phyloP scores from a whole-genome alignment of 306 rosid species.

The Hippophae rhamnoides region DNA sequence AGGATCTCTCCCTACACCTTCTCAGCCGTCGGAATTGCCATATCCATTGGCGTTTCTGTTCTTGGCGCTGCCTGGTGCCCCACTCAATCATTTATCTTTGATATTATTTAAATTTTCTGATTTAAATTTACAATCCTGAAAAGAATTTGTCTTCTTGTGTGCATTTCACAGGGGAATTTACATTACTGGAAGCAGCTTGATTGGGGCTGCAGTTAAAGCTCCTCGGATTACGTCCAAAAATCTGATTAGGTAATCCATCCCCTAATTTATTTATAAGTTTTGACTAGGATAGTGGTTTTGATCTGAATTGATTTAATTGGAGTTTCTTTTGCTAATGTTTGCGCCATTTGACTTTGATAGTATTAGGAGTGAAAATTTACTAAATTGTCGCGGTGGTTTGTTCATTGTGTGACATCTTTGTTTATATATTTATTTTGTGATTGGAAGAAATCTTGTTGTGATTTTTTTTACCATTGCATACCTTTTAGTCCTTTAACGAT shows the following conservation, averaged over 20 bases:
- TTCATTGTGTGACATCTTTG: too few relatives aligned
- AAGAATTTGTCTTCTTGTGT: background rate
- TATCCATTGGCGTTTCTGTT: constrained; percentile 52
- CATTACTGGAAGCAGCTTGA: constrained; percentile 97
- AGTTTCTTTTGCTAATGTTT: background rate
- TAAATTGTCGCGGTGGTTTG: too few relatives aligned
- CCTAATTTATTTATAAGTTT: background rate
- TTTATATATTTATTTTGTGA: too few relatives aligned
- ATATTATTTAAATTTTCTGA: background rate
- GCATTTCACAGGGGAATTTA: constrained; percentile 69
- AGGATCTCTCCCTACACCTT: constrained; percentile 50
- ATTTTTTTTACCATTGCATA: too few relatives aligned
- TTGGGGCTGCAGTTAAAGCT: constrained; percentile 97
- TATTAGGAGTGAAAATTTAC: too few relatives aligned
- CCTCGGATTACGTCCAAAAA: constrained; percentile 97
- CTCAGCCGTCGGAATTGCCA: constrained; percentile 48
- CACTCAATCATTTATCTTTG: background rate
- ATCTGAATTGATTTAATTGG: background rate
- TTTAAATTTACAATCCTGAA: background rate
- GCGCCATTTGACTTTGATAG: too few relatives aligned
- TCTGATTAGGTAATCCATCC: constrained; percentile 56
- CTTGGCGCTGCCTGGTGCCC: constrained; percentile 59
- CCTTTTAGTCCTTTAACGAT: too few relatives aligned
- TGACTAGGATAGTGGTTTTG: background rate
- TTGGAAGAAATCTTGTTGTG: too few relatives aligned